phyloP scores from a whole-genome alignment of 2,329 filamentous ascomycete genomes.

The Aspergillus sclerotialis region DNA sequence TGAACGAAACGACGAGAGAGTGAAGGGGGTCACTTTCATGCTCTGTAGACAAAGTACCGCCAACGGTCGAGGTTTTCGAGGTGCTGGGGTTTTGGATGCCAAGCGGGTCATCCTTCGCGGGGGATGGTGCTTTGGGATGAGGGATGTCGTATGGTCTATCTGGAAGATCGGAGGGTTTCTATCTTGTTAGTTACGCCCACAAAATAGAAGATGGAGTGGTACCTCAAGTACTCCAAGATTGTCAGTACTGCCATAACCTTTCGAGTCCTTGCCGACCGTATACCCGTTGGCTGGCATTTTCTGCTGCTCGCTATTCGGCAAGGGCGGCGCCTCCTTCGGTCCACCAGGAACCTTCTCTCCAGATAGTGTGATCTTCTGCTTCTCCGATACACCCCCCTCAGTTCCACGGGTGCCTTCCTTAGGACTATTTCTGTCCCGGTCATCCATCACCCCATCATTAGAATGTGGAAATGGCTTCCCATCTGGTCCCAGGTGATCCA shows the following conservation, averaged over 20 bases:
- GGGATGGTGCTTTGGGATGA: conserved; percentile 52
- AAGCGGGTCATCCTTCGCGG: conserved; percentile 31
- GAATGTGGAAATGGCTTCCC: conserved; percentile 43
- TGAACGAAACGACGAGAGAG: conserved; percentile 84
- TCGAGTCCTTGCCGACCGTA: conserved; percentile 29
- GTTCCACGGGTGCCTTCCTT: conserved; percentile 84
- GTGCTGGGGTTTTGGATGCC: conserved; percentile 25
- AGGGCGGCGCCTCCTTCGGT: conserved; percentile 76
- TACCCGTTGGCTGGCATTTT: conserved; percentile 45
- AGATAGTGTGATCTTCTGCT: conserved; percentile 67
- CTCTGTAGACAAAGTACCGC: conserved; percentile 24
- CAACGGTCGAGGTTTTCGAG: conserved; percentile 17
- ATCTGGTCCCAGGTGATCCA: conserved; percentile 33
- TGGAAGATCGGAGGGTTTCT: conserved; percentile 79
- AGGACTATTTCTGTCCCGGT: conserved; percentile 66
- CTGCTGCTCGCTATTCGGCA: conserved; percentile 74
- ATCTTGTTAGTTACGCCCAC: conserved; percentile 4
- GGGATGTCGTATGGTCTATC: conserved; percentile 69
- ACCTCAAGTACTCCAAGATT: conserved; percentile 51
- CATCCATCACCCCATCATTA: conserved; percentile 85
- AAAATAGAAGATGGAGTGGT: too few relatives aligned
- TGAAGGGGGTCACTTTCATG: conserved; percentile 68
- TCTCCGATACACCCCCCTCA: conserved; percentile 82
- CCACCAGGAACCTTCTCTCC: conserved; percentile 69
- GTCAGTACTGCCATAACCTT: conserved; percentile 36